These are phyloP conservation scores for Podila horticola DNA, from an alignment of 192 early-diverging fungal genomes.

Conservation along the genomic window DNA sequence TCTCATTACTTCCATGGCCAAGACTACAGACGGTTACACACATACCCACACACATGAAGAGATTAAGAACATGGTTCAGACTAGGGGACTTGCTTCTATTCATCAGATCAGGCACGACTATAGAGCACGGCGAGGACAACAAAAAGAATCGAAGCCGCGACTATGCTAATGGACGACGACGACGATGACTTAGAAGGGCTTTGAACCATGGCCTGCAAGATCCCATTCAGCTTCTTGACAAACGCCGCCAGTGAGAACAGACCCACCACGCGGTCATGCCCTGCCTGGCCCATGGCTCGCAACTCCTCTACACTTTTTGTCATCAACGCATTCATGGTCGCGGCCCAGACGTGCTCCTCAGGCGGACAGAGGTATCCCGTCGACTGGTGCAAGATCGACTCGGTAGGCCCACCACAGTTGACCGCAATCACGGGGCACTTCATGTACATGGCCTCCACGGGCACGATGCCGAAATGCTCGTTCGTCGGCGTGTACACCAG, in stretches of 20 bases:
- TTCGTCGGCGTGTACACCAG: conserved; percentile 92
- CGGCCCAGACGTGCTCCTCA: conserved; percentile 68
- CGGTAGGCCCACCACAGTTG: conserved; percentile 87
- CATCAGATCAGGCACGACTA: background rate
- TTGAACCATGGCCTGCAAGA: conserved; percentile 58
- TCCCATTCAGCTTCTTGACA: conserved; percentile 70
- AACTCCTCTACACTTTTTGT: conserved; percentile 35
- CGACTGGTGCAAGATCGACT: conserved; percentile 75
- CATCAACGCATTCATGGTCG: conserved; percentile 66
- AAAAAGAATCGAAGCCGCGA: conserved; percentile 3
- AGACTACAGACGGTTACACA: too few species aligned
- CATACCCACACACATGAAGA: background rate
- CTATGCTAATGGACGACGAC: background rate
- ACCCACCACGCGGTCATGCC: conserved; percentile 67
- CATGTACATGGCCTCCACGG: conserved; percentile 95
- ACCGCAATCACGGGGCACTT: conserved; percentile 87
- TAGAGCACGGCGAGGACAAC: conserved; percentile 14
- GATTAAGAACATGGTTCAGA: too few species aligned
- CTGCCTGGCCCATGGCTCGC: conserved; percentile 71
- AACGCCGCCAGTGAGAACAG: conserved; percentile 76
- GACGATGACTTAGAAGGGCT: background rate
- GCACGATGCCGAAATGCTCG: conserved; percentile 98
- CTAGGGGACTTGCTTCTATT: background rate
- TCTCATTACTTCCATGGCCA: too few species aligned
- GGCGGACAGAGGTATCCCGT: conserved; percentile 85